Evolutionary conservation across 2,329 filamentous ascomycete genomes (phyloP).

Genomic region (Tolypocladium tundrense): DNA sequence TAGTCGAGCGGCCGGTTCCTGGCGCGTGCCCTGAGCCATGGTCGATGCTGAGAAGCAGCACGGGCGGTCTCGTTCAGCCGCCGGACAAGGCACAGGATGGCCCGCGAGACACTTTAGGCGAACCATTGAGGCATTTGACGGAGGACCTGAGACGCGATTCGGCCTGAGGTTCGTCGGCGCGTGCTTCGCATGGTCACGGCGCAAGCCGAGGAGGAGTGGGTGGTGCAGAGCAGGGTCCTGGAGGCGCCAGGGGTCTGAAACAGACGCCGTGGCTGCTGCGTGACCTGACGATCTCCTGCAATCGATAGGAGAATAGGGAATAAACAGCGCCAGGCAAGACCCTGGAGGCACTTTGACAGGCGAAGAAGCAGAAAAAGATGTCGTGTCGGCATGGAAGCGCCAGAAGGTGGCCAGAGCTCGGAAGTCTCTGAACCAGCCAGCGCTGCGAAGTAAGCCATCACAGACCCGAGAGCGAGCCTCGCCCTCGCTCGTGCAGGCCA

Average conservation of each 20-base stretch:
- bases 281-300: background rate
- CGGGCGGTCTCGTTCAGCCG: background rate
- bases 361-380: background rate
- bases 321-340: background rate
- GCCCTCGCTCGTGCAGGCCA: no score
- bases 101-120: background rate
- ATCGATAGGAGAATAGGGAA: no score
- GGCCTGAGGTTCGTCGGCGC: background rate
- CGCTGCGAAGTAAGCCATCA: background rate
- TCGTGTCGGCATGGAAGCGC: background rate
- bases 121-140: background rate
- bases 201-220: background rate
- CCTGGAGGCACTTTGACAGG: background rate
- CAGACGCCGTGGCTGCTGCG: constrained; percentile 2
- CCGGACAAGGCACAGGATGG: background rate
- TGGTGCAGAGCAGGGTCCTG: background rate
- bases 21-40: background rate
- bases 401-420: background rate
- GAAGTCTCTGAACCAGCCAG: background rate
- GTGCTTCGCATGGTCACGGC: background rate
- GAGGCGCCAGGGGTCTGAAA: constrained; percentile 7
- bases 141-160: background rate
- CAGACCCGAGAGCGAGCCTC: no score
- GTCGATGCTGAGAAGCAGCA: background rate
- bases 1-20: background rate